phyloP scores from a whole-genome alignment of 805 yeast species.

The Zygoascus biomembranicola region DNA sequence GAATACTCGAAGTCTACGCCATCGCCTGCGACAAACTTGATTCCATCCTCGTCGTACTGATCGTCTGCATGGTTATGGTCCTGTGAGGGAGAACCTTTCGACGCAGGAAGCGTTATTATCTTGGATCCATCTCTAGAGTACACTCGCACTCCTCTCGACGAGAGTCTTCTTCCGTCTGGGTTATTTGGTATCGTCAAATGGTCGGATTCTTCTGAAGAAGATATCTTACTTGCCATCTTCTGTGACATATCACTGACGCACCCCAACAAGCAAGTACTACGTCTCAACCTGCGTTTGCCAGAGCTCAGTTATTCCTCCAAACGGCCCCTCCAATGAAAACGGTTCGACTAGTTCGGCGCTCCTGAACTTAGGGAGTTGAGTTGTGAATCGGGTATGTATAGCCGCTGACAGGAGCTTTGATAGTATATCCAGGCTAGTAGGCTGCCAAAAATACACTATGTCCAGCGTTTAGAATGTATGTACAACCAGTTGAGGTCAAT shows the following conservation, averaged over 20 bases:
- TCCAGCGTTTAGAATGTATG: too few relatives aligned
- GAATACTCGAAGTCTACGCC: conserved; percentile 29
- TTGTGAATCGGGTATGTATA: too few relatives aligned
- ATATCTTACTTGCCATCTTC: background rate
- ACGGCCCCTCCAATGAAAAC: too few relatives aligned
- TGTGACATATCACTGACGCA: background rate
- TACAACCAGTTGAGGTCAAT: too few relatives aligned
- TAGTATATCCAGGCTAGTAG: too few relatives aligned
- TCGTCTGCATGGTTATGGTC: conserved; percentile 6
- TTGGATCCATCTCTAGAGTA: conserved; percentile 18
- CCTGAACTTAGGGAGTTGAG: too few relatives aligned
- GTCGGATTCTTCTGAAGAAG: background rate
- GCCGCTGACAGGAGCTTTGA: too few relatives aligned
- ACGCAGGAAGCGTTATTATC: conserved; percentile 17
- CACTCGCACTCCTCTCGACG: background rate
- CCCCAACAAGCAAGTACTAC: too few relatives aligned
- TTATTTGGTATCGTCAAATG: background rate
- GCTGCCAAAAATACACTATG: too few relatives aligned
- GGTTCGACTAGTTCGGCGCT: too few relatives aligned
- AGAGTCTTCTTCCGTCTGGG: background rate
- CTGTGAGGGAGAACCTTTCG: background rate
- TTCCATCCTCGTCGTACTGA: conserved; percentile 11
- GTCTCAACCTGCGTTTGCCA: too few relatives aligned
- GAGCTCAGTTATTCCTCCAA: too few relatives aligned
- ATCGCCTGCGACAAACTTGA: conserved; percentile 23